Percentiles rank a stretch among this genome's conserved stretches.
phyloP scores from a whole-genome alignment of 139 green algal genomes.

The Chlorella vulgaris region DNA sequence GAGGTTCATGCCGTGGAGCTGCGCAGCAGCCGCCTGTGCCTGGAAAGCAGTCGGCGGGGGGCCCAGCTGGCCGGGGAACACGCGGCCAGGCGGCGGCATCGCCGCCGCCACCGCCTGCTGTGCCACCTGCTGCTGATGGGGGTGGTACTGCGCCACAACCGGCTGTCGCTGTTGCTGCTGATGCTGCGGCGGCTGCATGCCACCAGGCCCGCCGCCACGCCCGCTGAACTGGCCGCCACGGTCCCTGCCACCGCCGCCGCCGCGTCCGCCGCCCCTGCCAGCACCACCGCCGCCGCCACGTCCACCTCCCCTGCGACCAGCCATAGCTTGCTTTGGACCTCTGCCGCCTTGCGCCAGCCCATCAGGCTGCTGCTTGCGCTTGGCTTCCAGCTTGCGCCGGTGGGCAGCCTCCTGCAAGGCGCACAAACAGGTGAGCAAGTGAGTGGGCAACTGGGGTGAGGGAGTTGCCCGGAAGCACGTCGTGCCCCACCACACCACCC shows the following conservation, averaged over 20 bases:
- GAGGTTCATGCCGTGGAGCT: conserved; percentile 29
- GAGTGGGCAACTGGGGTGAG: no score
- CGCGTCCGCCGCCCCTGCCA: no score
- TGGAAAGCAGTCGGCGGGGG: conserved; percentile 10
- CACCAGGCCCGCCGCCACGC: background rate
- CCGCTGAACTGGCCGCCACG: background rate
- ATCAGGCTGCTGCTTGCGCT: conserved; percentile 25
- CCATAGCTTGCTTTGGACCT: background rate
- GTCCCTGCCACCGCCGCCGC: background rate
- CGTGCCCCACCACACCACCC: background rate
- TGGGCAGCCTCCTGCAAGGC: conserved; percentile 32
- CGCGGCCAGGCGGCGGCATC: background rate
- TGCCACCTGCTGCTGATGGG: conserved; percentile 24
- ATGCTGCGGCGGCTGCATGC: background rate
- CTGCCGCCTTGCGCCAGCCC: background rate
- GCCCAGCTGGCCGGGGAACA: conserved; percentile 15
- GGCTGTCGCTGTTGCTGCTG: background rate
- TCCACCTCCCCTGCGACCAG: background rate
- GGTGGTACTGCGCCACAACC: conserved; percentile 11
- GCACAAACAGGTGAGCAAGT: background rate
- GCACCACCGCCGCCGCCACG: background rate
- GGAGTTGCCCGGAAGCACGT: no score
- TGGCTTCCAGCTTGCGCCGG: conserved; percentile 39
- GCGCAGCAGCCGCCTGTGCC: conserved; percentile 28
- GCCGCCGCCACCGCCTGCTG: background rate